These are phyloP conservation scores for Exophiala bonariae DNA, from an alignment of 2,329 filamentous ascomycete genomes.

Conservation along the genomic window DNA sequence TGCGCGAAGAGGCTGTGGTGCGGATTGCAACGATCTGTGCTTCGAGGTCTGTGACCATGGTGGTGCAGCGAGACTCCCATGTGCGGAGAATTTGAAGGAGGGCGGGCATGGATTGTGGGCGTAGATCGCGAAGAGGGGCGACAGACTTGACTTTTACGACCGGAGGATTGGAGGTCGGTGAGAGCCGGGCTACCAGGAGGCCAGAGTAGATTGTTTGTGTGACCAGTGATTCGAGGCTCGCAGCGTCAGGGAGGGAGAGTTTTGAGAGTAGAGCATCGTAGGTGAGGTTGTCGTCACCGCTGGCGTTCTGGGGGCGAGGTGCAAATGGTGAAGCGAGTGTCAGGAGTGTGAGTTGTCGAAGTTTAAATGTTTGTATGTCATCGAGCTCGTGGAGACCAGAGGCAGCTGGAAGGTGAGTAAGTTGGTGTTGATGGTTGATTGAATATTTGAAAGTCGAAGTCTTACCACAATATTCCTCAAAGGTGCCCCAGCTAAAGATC, in stretches of 20 bases:
- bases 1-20: slow-evolving; percentile 54
- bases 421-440: too few species aligned
- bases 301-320: slow-evolving; percentile 5
- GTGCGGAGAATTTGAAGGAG: slow-evolving; percentile 68
- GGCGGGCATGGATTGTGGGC: slow-evolving; percentile 67
- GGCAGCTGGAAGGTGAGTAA: too few species aligned
- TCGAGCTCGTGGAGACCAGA: slow-evolving; percentile 69
- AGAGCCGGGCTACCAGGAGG: slow-evolving; percentile 78
- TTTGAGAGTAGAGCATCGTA: slow-evolving; percentile 68
- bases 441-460: slow-evolving; percentile 27
- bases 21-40: slow-evolving; percentile 70
- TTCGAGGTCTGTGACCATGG: slow-evolving; percentile 73
- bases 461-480: slow-evolving; percentile 69
- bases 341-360: slow-evolving; percentile 86
- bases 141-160: slow-evolving; percentile 77
- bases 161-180: slow-evolving; percentile 77
- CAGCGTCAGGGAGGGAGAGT: slow-evolving; percentile 65
- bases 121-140: slow-evolving; percentile 81
- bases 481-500: slow-evolving; percentile 92
- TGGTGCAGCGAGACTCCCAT: slow-evolving; percentile 78
- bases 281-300: slow-evolving; percentile 63
- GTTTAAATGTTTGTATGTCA: slow-evolving; percentile 74
- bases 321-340: slow-evolving; percentile 63
- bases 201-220: slow-evolving; percentile 85
- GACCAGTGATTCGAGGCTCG: slow-evolving; percentile 81